Conservation (phyloP, 1,284 basidiomycete genomes). For the Fistulina hepatica region DNA sequence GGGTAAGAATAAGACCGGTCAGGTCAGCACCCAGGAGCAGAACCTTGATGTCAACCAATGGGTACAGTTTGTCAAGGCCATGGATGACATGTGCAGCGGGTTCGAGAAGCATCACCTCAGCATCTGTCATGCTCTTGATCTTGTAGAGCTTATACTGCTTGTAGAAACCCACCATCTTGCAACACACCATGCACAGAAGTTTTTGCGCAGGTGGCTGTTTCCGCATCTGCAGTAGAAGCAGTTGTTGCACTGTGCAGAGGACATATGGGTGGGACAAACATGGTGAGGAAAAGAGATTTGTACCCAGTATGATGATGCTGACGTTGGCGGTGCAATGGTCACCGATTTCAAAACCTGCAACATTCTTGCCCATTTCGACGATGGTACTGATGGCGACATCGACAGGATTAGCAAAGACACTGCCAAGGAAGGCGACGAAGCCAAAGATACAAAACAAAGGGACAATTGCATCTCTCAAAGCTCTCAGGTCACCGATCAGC, state of each 20-base stretch:
- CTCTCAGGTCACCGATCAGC: too few relatives aligned
- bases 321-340: conserved; percentile 76
- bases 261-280: conserved; percentile 4
- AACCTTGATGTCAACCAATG: conserved; percentile 67
- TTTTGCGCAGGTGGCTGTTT: conserved; percentile 55
- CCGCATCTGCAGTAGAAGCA: conserved; percentile 76
- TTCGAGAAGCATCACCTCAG: conserved; percentile 78
- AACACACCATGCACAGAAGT: conserved; percentile 31
- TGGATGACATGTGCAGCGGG: conserved; percentile 84
- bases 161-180: conserved; percentile 22
- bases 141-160: conserved; percentile 67
- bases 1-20: conserved; percentile 67
- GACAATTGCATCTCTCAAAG: too few relatives aligned
- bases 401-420: too few relatives aligned
- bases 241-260: conserved; percentile 41
- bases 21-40: conserved; percentile 73
- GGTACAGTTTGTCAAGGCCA: conserved; percentile 73
- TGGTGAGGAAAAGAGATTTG: conserved; percentile 14
- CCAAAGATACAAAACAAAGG: too few relatives aligned
- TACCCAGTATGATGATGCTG: conserved; percentile 35
- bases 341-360: conserved; percentile 55
- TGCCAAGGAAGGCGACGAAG: too few relatives aligned
- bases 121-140: conserved; percentile 74
- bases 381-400: conserved; percentile 62
- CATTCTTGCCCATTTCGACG: conserved; percentile 59